Evolutionary conservation across 345 rosid species (phyloP), one percentile per base, ranked within the genome.

Genomic region (Acer campestre): DNA sequence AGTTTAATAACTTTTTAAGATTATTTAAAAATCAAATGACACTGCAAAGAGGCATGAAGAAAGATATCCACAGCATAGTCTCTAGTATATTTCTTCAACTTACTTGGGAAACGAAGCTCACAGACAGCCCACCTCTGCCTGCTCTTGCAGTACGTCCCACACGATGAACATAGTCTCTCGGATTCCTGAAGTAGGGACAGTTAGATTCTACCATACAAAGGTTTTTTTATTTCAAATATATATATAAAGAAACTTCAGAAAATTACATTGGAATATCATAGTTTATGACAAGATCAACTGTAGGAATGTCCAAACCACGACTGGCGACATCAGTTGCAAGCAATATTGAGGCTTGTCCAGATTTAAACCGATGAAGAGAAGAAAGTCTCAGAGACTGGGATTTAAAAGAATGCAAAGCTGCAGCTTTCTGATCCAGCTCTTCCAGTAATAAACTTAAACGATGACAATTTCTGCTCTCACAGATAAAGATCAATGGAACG

Each of bases 71-170:
- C 68, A 44, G 12, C 10, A 17, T 35, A 22, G 1, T 29, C n/a
- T 40, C 71, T 62, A 31, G 38, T 65, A 62, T 16, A 18, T 22
- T 48, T 46, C 73, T 59, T 31, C 22, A 31, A 76, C 75, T 80
- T 85, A 93, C 99, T 95, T 92, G 86, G 14, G 97, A 86, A 75
- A 92, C 79, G 75, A 96, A 85, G 87, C 97, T 96, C 64, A 94
- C 77, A 74, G 99, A 95, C 80, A 91, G 78, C 29, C 99, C 98
- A 80, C 89, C 94, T 88, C 98, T 86, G 73, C 99, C 97, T 80
- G 99, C 99, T 85, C 98, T 91, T 70, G 99, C 98, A 48, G 99
- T 96, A 85, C 98, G 97, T 44, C 99, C 97, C 18, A 94, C 99
- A 80, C 97, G 98, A 86, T 96, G 99, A 64, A 91, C 95, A 80